These are phyloP conservation scores for Neobulgaria alba DNA, from an alignment of 2,329 filamentous ascomycete species.

Conservation along the genomic window DNA sequence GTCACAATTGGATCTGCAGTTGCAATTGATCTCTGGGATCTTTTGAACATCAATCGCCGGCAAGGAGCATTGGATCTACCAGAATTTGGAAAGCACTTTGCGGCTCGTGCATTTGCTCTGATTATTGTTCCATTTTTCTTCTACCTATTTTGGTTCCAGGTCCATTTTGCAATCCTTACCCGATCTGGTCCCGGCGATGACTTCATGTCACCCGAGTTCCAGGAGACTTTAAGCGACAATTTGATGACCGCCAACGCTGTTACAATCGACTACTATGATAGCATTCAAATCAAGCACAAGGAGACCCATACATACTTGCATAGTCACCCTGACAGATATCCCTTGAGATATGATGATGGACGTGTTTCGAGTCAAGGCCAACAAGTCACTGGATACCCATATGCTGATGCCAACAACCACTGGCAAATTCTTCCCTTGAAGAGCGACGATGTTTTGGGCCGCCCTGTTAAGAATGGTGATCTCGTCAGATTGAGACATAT, in stretches of 20 bases:
- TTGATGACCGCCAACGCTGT: slow-evolving; percentile 81
- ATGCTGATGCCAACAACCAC: slow-evolving; percentile 97
- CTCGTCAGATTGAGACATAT: slow-evolving; percentile 79
- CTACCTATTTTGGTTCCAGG: slow-evolving; percentile 99
- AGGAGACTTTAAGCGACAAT: slow-evolving; percentile 94
- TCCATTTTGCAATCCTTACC: slow-evolving; percentile 85
- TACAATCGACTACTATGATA: slow-evolving; percentile 83
- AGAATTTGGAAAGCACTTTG: slow-evolving; percentile 83
- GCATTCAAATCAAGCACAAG: slow-evolving; percentile 84
- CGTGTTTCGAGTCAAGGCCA: slow-evolving; percentile 96
- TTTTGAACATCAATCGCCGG: slow-evolving; percentile 80
- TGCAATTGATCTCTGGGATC: slow-evolving; percentile 87
- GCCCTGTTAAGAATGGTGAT: slow-evolving; percentile 72
- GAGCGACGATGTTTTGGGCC: slow-evolving; percentile 45
- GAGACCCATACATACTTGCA: slow-evolving; percentile 95
- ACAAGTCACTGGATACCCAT: slow-evolving; percentile 95
- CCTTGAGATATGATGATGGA: slow-evolving; percentile 92
- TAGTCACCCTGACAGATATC: slow-evolving; percentile 83
- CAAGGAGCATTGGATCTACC: slow-evolving; percentile 71
- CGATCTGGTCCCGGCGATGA: slow-evolving; percentile 92
- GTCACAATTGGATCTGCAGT: slow-evolving; percentile 94
- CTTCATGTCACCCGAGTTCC: slow-evolving; percentile 98
- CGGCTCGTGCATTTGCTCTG: slow-evolving; percentile 74
- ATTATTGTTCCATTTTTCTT: slow-evolving; percentile 92
- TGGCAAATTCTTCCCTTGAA: slow-evolving; percentile 81